Percentiles rank a stretch among this genome's conserved stretches.
These are phyloP conservation scores for Phytophthora idaei DNA, from an alignment of 352 stramenopile genomes.

Conservation along the genomic window DNA sequence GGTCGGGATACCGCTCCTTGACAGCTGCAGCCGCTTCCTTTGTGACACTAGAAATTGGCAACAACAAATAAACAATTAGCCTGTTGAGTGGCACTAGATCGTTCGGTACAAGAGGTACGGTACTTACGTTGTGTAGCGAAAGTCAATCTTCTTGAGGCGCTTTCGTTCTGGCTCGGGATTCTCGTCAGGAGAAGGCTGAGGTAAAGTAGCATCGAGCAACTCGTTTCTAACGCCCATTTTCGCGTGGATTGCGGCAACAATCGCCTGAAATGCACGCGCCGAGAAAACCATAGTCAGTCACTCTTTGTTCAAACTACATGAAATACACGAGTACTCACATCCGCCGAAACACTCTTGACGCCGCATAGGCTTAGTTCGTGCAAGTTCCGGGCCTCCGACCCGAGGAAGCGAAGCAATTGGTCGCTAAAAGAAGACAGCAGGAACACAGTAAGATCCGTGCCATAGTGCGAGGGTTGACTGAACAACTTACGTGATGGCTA, in stretches of 20 bases:
- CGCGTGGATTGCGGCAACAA: conserved; percentile 74
- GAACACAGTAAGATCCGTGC: conserved; percentile 5
- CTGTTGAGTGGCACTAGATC: background rate
- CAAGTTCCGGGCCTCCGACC: conserved; percentile 71
- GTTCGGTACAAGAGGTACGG: conserved; percentile 1
- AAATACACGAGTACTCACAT: conserved; percentile 43
- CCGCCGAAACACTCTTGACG: conserved; percentile 84
- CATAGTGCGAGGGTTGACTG: background rate
- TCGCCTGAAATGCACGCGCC: conserved; percentile 38
- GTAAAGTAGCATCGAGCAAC: conserved; percentile 25
- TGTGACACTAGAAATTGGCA: conserved; percentile 52
- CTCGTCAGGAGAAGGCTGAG: conserved; percentile 32
- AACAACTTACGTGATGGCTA: conserved; percentile 81
- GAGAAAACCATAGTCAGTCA: conserved; percentile 1
- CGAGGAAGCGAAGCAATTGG: conserved; percentile 81
- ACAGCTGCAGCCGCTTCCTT: conserved; percentile 80
- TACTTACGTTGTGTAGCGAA: conserved; percentile 88
- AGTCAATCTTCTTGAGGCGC: conserved; percentile 89
- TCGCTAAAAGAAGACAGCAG: conserved; percentile 47
- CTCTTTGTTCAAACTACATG: background rate
- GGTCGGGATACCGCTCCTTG: conserved; percentile 68
- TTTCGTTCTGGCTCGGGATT: conserved; percentile 78
- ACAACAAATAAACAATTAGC: background rate
- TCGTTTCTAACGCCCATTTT: conserved; percentile 76
- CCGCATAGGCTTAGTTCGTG: conserved; percentile 89